phyloP scores from a whole-genome alignment of 2,329 filamentous ascomycete genomes.

The Ophiostoma ulmi region DNA sequence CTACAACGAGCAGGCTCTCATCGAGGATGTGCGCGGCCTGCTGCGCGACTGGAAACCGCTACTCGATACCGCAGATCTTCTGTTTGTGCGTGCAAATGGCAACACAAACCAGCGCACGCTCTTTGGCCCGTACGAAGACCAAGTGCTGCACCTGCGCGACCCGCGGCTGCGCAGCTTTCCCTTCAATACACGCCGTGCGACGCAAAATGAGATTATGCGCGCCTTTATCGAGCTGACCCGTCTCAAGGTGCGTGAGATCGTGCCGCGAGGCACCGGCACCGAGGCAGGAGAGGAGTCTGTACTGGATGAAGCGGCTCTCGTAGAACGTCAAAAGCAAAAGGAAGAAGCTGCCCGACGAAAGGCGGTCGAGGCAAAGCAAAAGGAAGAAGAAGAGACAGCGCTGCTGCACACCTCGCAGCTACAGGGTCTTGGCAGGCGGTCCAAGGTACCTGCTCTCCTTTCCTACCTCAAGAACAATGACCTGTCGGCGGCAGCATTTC shows the following conservation, averaged over 20 bases:
- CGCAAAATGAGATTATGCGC: slow-evolving; percentile 89
- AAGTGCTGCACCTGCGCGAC: slow-evolving; percentile 75
- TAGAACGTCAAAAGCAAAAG: slow-evolving; percentile 28
- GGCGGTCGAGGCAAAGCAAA: slow-evolving; percentile 55
- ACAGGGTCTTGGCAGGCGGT: slow-evolving; percentile 79
- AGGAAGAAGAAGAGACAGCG: slow-evolving; percentile 71
- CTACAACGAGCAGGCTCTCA: slow-evolving; percentile 88
- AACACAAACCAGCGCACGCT: slow-evolving; percentile 79
- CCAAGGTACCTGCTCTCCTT: slow-evolving; percentile 80
- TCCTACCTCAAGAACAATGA: slow-evolving; percentile 76
- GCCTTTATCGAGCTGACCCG: slow-evolving; percentile 90
- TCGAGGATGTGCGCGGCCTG: slow-evolving; percentile 78
- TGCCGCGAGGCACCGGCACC: slow-evolving; percentile 51
- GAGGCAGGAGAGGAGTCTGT: slow-evolving; percentile 33
- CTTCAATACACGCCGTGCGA: slow-evolving; percentile 86
- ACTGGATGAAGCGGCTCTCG: slow-evolving; percentile 32
- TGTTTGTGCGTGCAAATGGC: slow-evolving; percentile 88
- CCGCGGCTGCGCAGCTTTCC: slow-evolving; percentile 79
- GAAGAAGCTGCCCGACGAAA: slow-evolving; percentile 32
- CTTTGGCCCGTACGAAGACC: slow-evolving; percentile 86
- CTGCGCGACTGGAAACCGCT: slow-evolving; percentile 78
- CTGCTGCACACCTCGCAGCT: slow-evolving; percentile 83
- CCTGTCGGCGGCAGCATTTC: slow-evolving; percentile 61
- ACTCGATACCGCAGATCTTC: slow-evolving; percentile 75
- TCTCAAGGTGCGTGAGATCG: slow-evolving; percentile 75